Conservation (phyloP, 768 basidiomycete species). For the Kwoniella dendrophila region DNA sequence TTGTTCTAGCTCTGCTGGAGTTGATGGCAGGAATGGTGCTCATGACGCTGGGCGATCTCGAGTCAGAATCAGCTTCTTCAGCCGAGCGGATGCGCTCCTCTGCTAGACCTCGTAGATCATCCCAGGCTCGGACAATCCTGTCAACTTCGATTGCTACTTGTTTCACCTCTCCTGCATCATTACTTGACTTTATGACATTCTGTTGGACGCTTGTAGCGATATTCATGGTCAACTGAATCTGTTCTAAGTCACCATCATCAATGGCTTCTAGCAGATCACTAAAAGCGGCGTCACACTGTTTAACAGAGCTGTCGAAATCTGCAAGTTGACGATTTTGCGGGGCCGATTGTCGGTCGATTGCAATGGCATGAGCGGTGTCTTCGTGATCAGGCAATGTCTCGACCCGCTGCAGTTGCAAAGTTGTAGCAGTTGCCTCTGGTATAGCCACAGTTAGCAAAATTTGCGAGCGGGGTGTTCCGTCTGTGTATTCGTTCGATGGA, state of each 20-base stretch:
- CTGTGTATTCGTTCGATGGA: no score
- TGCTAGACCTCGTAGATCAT: constrained; percentile 10
- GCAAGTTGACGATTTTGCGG: not conserved
- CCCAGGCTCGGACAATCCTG: constrained; percentile 54
- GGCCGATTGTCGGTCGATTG: not conserved
- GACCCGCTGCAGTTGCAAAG: no score
- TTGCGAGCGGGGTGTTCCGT: no score
- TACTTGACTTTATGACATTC: not conserved
- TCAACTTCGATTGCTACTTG: constrained; percentile 54
- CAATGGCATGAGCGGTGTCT: not conserved
- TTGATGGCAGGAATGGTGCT: no score
- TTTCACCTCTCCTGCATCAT: not conserved
- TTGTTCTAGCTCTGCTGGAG: no score
- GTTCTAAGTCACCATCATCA: constrained; percentile 3
- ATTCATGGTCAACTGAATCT: not conserved
- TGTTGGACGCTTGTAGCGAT: not conserved
- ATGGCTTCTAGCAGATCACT: constrained; percentile 23
- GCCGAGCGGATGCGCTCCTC: no score
- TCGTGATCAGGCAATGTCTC: no score
- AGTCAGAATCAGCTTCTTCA: no score
- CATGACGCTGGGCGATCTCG: no score
- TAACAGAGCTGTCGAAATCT: constrained; percentile 1
- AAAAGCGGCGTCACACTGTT: constrained; percentile 15
- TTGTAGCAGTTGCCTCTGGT: no score
- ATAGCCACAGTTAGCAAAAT: no score